phyloP scores from a whole-genome alignment of 192 early-diverging fungal species.

The Ambispora gerdemannii region DNA sequence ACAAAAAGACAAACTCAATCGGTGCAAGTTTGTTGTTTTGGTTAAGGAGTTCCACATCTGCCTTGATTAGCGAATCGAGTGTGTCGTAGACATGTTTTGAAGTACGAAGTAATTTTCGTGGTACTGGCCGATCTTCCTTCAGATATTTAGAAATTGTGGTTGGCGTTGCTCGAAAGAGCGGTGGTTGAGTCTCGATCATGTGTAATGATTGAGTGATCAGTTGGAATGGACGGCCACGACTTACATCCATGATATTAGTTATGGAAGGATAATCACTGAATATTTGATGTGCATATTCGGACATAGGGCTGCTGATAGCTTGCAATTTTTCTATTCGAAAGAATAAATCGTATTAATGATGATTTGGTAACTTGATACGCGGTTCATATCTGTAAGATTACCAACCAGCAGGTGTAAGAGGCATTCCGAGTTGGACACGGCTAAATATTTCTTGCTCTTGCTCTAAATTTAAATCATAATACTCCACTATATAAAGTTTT shows the following conservation, averaged over 20 bases:
- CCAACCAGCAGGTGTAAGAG: conserved; percentile 29
- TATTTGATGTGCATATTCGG: conserved; percentile 12
- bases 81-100: background rate
- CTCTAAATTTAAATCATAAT: conserved; percentile 15
- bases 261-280: background rate
- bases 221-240: conserved; percentile 19
- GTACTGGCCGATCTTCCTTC: conserved; percentile 6
- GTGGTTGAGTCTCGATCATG: conserved; percentile 17
- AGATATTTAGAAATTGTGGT: conserved; percentile 12
- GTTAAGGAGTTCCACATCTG: conserved; percentile 8
- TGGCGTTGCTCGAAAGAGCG: background rate
- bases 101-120: background rate
- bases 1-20: conserved; percentile 29
- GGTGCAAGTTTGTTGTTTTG: conserved; percentile 6
- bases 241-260: conserved; percentile 6
- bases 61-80: conserved; percentile 5
- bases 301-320: conserved; percentile 23
- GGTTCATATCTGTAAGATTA: background rate
- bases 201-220: conserved; percentile 20
- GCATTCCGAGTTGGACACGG: conserved; percentile 34
- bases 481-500: conserved; percentile 31
- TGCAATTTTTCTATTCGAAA: conserved; percentile 24
- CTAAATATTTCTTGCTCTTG: conserved; percentile 36
- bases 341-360: background rate
- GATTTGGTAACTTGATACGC: background rate